phyloP scores from a whole-genome alignment of 2,329 filamentous ascomycete species.

The Pyrenochaeta sp. region DNA sequence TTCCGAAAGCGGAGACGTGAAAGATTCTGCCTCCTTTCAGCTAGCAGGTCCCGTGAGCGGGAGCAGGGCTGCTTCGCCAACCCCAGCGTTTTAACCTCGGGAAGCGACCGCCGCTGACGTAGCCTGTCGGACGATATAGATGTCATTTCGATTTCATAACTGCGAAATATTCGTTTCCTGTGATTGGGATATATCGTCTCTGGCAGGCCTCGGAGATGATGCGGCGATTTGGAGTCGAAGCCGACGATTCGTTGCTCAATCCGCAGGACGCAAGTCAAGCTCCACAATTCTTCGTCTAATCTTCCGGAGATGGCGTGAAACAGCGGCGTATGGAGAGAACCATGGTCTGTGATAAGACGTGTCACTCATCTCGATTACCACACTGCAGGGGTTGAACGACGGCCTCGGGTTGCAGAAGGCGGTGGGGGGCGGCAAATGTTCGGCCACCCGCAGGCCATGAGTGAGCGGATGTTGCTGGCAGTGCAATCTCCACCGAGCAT shows the following conservation, averaged over 20 bases:
- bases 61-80: background rate
- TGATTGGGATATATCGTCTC: background rate
- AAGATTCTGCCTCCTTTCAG: background rate
- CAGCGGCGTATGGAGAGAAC: background rate
- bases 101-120: background rate
- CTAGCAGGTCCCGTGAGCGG: background rate
- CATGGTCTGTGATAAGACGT: background rate
- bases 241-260: background rate
- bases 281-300: background rate
- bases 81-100: background rate
- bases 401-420: background rate
- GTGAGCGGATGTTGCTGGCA: background rate
- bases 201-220: background rate
- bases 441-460: background rate
- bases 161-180: background rate
- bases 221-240: background rate
- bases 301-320: background rate
- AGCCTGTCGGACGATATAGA: background rate
- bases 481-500: background rate
- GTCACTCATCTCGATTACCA: background rate
- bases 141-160: background rate
- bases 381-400: background rate
- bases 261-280: background rate
- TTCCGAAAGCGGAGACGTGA: background rate
- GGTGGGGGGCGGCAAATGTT: background rate